phyloP scores from a whole-genome alignment of 371 early-diverging fungal genomes.

The Racocetra persica region DNA sequence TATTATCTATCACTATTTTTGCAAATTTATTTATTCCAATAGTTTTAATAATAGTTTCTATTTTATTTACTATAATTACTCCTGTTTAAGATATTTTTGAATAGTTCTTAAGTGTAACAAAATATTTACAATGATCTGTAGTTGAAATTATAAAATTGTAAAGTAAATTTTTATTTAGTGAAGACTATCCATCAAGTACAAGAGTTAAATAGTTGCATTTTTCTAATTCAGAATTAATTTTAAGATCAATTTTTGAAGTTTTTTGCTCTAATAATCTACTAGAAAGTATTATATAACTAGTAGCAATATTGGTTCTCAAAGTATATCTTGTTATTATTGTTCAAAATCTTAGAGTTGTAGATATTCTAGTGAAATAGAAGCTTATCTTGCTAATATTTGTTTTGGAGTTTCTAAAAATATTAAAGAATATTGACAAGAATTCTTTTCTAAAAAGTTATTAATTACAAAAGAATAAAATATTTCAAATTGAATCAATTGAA shows the following conservation, averaged over 20 bases:
- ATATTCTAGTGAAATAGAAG: no score
- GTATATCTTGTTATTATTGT: no score
- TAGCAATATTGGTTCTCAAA: no score
- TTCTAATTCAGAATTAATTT: not conserved
- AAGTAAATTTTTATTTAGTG: not conserved
- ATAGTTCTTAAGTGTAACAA: not conserved
- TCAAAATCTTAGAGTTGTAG: no score
- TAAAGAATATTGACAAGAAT: no score
- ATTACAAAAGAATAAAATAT: no score
- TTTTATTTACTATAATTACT: not conserved
- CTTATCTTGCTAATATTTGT: no score
- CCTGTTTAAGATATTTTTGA: not conserved
- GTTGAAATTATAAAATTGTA: not conserved
- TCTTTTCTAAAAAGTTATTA: no score
- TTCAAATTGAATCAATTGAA: no score
- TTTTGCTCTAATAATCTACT: not conserved
- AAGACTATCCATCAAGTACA: not conserved
- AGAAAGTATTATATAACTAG: not conserved
- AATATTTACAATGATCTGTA: not conserved
- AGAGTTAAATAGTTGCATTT: not conserved
- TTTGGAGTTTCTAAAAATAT: no score
- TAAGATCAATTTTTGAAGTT: not conserved
- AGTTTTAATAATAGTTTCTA: not conserved
- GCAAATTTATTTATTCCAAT: slow-evolving; percentile 1
- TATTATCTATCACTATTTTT: not conserved